Evolutionary conservation across 2,329 filamentous ascomycete genomes (phyloP), one percentile per base, ranked within the genome.

Genomic region (Botrytis fabae): DNA sequence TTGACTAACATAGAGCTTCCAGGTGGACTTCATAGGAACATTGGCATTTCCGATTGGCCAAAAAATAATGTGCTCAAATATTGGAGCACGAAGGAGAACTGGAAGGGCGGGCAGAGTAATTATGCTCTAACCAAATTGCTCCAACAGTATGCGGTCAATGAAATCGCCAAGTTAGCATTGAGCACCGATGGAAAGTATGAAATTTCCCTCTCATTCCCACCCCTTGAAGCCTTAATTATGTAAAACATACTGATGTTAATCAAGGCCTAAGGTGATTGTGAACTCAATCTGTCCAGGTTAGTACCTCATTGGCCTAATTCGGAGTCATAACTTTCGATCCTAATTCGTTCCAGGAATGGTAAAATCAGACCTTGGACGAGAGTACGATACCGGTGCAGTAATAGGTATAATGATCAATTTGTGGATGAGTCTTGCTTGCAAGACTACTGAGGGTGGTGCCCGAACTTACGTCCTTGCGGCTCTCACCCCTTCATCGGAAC

Each of bases 371-470:
- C 75, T 80, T 14, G 74, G n/a, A 38, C 75, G 78, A 44, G 72
- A 74, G 20, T 76, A 77, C 68, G 75, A 69, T 46, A 78, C 76
- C 14, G 75, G 73, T 40, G 61, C 72, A 18, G 16, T 77, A 10
- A 73, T 75, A 57, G 54, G 62, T 28, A 10, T 74, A 12, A 70
- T 38, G 5, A 69, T 77, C 20, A 72, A 77, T 42, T 28, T 54
- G 2, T 74, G 78, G 63, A 76, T 76, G 70, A 73, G 59, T 9
- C 3, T 77, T 35, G 46, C 78, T 22, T 75, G 73, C 20, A 80
- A 80, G 69, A 78, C 74, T 7, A 78, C 80, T 4, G 80, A 82
- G 76, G 78, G 76, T 2, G 81, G 80, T 7, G 78, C 79, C 46
- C 77, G 79, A 65, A 78, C 78, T 51, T 75, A 79, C 38, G 73